Base-by-base conservation (phyloP, 495 filamentous ascomycete species). In the Neurospora cerealis region DNA sequence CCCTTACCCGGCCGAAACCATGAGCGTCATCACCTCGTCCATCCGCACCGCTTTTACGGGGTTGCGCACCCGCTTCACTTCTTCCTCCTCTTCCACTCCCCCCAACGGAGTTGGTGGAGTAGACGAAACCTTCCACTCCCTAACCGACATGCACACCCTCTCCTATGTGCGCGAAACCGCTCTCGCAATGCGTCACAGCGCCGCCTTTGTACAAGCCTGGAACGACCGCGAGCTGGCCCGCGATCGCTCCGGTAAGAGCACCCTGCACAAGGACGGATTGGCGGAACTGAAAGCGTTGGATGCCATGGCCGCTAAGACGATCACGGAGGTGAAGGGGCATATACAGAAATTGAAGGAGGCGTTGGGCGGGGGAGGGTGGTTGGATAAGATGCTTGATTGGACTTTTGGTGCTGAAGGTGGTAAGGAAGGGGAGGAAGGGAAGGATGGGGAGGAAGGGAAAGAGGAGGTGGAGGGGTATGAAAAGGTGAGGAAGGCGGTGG, bases 311-410 rank as follows among this genome's bases (percentile, higher is more conserved):
- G 32, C 46, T 0, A 77, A 77, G 66, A 79, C 77, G 13, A 75
- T 85, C 46, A 78, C 44, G 1, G 75, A 81, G 44, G 77, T 81
- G 4, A 81, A 81, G 70, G 74, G 28, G 4, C 78, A 79, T 38
- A 44, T 86, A 15, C 78, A 80, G 48, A 66, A 72, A 48, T 69
- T 83, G 36, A 83, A 78, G 73, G 77, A 77, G 69, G 70, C 46
- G 54, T 75, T 84, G 11, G 78, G 76, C 34, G 78, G 81, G 38
- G 76, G 75, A 17, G 84, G 83, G 37, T 87, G 81, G 85, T 75
- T 83, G 77, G 83, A 85, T 60, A 72, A 77, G 46, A 44, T 83
- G 46, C 70, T 80, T 40, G 78, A 73, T 13, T 74, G 78, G 75
- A 74, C 70, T 17, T 78, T 78, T 69, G 32, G 44, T 28, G 38